Conservation (phyloP, 371 early-diverging fungal genomes). For the Mortierella polycephala region DNA sequence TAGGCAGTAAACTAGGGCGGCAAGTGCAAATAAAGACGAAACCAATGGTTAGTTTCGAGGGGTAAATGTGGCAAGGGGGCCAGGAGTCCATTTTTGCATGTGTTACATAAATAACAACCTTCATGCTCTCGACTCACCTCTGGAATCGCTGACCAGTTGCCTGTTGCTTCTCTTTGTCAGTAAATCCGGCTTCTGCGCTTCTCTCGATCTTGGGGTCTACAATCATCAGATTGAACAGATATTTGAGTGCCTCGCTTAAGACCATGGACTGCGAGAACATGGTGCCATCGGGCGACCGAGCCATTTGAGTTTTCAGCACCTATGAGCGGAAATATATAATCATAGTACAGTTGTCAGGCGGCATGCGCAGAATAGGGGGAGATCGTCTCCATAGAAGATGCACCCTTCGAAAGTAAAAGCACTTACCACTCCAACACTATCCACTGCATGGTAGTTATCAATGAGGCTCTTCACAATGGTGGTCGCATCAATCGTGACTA, state of each 20-base stretch:
- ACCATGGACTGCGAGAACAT: slow-evolving; percentile 61
- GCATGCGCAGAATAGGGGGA: background rate
- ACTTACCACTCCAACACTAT: slow-evolving; percentile 58
- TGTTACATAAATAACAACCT: too few relatives aligned
- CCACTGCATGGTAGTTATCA: slow-evolving; percentile 55
- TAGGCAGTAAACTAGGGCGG: slow-evolving; percentile 56
- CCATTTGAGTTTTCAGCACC: slow-evolving; percentile 40
- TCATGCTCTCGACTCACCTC: slow-evolving; percentile 20
- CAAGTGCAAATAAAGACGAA: background rate
- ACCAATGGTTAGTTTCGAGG: background rate
- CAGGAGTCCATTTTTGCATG: too few relatives aligned
- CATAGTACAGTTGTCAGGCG: slow-evolving; percentile 8
- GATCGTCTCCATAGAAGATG: background rate
- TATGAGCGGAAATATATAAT: too few relatives aligned
- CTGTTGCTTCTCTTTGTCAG: slow-evolving; percentile 23
- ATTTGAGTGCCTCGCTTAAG: slow-evolving; percentile 66
- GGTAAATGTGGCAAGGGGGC: too few relatives aligned
- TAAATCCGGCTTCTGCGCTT: slow-evolving; percentile 8
- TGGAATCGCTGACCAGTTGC: slow-evolving; percentile 41
- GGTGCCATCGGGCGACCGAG: slow-evolving; percentile 41
- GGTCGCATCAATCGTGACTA: slow-evolving; percentile 63
- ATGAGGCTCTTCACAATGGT: slow-evolving; percentile 59
- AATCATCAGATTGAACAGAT: slow-evolving; percentile 67
- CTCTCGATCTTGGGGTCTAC: slow-evolving; percentile 53
- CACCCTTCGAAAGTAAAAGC: background rate